Evolutionary conservation across 2,329 filamentous ascomycete genomes (phyloP).

Genomic region (Trichoderma sp.): DNA sequence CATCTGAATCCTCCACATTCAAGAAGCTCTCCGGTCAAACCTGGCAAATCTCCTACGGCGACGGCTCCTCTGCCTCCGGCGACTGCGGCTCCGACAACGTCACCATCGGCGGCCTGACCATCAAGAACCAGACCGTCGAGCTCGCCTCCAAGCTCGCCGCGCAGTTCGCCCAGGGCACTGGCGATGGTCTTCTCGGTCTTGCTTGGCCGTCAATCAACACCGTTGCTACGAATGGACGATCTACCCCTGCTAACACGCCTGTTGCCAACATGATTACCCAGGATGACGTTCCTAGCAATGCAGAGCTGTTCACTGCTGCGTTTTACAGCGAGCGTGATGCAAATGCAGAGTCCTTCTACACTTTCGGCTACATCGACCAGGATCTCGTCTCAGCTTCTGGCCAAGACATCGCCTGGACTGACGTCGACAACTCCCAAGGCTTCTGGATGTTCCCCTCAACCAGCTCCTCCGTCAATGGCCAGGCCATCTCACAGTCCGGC

Average conservation of each 20-base stretch:
- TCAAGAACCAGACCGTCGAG: conserved; percentile 44
- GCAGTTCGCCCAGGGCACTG: conserved; percentile 43
- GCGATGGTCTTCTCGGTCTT: conserved; percentile 44
- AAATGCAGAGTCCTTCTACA: conserved; percentile 52
- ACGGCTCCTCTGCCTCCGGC: conserved; percentile 43
- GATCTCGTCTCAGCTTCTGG: conserved; percentile 55
- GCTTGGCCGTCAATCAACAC: conserved; percentile 45
- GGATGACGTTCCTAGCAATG: conserved; percentile 41
- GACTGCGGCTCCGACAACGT: conserved; percentile 45
- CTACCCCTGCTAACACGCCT: conserved; percentile 43
- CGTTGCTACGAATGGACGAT: conserved; percentile 39
- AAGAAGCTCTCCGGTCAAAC: conserved; percentile 35
- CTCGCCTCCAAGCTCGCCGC: conserved; percentile 40
- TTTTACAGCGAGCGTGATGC: conserved; percentile 39
- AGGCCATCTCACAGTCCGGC: conserved; percentile 35
- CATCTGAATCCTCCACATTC: conserved; percentile 39
- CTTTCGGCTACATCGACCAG: conserved; percentile 69
- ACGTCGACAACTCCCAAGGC: conserved; percentile 59
- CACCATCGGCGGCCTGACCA: conserved; percentile 42
- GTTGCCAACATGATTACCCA: conserved; percentile 53
- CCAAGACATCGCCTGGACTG: conserved; percentile 61
- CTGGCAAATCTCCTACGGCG: conserved; percentile 48
- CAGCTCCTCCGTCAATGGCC: conserved; percentile 25
- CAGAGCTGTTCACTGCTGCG: conserved; percentile 28
- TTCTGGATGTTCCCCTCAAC: conserved; percentile 53